phyloP scores from a whole-genome alignment of 2,329 filamentous ascomycete genomes.

The Alternaria hordeiaustralica region DNA sequence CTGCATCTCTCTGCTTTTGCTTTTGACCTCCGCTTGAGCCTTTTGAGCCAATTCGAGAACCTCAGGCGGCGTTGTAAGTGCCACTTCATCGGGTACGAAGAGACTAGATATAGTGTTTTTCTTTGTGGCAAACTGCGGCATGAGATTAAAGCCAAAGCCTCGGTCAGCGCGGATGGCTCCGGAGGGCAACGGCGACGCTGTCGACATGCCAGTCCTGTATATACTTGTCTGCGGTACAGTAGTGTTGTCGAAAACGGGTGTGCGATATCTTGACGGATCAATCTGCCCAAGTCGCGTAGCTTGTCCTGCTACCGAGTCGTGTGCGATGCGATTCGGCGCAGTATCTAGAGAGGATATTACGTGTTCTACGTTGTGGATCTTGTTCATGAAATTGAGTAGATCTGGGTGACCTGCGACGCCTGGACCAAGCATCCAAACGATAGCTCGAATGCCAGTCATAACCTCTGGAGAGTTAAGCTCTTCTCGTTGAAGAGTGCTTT shows the following conservation, averaged over 20 bases:
- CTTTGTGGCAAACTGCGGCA: slow-evolving; percentile 53
- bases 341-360: slow-evolving; percentile 77
- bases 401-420: slow-evolving; percentile 68
- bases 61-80: slow-evolving; percentile 51
- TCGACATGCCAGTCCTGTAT: slow-evolving; percentile 7
- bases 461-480: slow-evolving; percentile 74
- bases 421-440: slow-evolving; percentile 83
- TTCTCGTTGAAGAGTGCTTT: slow-evolving; percentile 69
- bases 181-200: slow-evolving; percentile 15
- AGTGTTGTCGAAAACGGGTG: slow-evolving; percentile 71
- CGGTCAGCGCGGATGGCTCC: slow-evolving; percentile 45
- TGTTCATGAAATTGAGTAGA: slow-evolving; percentile 73
- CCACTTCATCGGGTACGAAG: slow-evolving; percentile 57
- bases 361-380: slow-evolving; percentile 69
- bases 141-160: slow-evolving; percentile 53
- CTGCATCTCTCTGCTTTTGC: slow-evolving; percentile 55
- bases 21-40: slow-evolving; percentile 47
- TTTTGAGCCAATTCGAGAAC: slow-evolving; percentile 62
- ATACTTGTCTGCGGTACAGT: slow-evolving; percentile 48
- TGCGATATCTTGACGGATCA: slow-evolving; percentile 74
- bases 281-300: slow-evolving; percentile 74
- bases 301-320: slow-evolving; percentile 71
- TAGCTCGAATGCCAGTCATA: slow-evolving; percentile 69
- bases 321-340: slow-evolving; percentile 75
- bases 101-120: slow-evolving; percentile 31